Evolutionary conservation across 2,329 filamentous ascomycete genomes (phyloP), one percentile per base, ranked within the genome.

Genomic region (Plectosphaerella sp.): DNA sequence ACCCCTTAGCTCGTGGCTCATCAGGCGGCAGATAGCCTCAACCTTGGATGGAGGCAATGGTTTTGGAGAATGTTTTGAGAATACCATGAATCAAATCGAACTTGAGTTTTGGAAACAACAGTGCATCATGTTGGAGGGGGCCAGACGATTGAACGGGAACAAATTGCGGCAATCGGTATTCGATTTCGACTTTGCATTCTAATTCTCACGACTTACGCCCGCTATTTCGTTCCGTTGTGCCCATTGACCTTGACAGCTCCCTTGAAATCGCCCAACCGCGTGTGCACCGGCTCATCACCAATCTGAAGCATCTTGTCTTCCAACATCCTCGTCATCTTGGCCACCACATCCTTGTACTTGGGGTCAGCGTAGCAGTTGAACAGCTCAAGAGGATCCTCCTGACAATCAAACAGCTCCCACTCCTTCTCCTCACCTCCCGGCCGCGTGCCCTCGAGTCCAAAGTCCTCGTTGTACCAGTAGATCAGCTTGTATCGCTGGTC

Each of bases 361-460:
- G 62, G 52, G 0, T 77, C 68, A 3, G 63, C 7, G 46, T 78
- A 78, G 16, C 65, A 58, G 49, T 78, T 78, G 54, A 79, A 76
- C 33, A 78, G 55, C 57, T 78, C 73, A n/a, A 78, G 57, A 0
- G 75, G 73, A 54, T 78, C 78, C 50, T 77, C 64, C 3, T 74
- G 57, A 46, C 75, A 78, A 56, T 81, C 77, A 56, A 80, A 81
- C 15, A 80, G 54, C 58, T 80, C 78, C 77, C 78, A 80, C 56
- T 80, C 76, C 53, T 71, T 72, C 35, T 75, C 67, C 35, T 73
- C 63, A 0, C 59, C 69, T 0, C 70, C 72, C 0, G 68, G 66
- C 2, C 71, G 59, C 1, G 78, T 69, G 0, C 77, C 77, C 16
- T 69, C 66, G 1, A 79, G 50, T 0, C 70, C 75, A 14, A 79